These are phyloP conservation scores for Mucor lusitanicus DNA, from an alignment of 371 early-diverging fungal genomes.

Conservation along the genomic window DNA sequence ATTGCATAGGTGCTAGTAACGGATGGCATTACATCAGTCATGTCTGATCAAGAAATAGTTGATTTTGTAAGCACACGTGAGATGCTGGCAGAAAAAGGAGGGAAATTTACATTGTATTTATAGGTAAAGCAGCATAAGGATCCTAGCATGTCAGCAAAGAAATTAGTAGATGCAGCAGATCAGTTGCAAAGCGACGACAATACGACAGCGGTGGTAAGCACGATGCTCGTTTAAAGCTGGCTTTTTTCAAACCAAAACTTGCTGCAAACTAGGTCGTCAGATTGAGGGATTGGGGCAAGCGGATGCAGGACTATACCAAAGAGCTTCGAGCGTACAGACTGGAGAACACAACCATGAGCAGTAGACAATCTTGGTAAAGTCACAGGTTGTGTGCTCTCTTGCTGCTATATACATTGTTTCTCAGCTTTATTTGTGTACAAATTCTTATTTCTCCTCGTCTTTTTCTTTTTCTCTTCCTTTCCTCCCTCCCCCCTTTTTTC, in stretches of 20 bases:
- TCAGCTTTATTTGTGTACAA: constrained; percentile 10
- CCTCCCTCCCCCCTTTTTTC: not conserved
- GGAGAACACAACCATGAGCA: constrained; percentile 55
- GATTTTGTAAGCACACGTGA: constrained; percentile 59
- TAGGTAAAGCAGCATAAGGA: constrained; percentile 58
- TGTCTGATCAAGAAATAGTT: constrained; percentile 80
- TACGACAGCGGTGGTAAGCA: constrained; percentile 68
- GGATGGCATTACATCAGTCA: constrained; percentile 75
- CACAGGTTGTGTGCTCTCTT: constrained; percentile 4
- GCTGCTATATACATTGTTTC: constrained; percentile 4
- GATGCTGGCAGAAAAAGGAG: not conserved
- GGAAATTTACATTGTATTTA: not conserved
- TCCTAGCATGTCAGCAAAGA: constrained; percentile 61
- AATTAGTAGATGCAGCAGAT: constrained; percentile 70
- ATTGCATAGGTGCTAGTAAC: constrained; percentile 58
- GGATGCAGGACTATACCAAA: constrained; percentile 71
- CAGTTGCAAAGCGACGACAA: constrained; percentile 79
- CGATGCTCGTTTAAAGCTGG: not conserved
- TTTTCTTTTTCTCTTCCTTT: constrained; percentile 4
- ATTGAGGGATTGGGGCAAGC: constrained; percentile 74
- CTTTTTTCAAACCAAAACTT: not conserved
- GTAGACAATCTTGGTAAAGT: constrained; percentile 49
- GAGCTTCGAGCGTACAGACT: constrained; percentile 66
- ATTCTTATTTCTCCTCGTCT: not conserved
- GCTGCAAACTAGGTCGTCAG: constrained; percentile 59